Evolutionary conservation across 768 basidiomycete genomes (phyloP).

Genomic region (Megacollybia marginata): DNA sequence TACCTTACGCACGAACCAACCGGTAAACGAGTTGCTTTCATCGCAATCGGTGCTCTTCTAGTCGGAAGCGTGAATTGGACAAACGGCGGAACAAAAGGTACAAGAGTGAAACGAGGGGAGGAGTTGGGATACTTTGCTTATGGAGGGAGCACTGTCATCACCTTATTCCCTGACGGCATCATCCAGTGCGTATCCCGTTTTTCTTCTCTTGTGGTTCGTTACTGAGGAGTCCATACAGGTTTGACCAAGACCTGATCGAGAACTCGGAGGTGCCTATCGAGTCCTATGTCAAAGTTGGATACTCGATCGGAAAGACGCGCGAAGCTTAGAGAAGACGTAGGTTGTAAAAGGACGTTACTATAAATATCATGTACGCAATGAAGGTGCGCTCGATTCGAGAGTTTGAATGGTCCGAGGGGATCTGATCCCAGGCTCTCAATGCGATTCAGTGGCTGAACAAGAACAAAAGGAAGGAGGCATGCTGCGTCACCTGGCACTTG

Average conservation of each 20-base stretch:
- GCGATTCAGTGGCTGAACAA: constrained; percentile 5
- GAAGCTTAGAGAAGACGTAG: neutral
- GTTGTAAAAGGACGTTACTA: too few relatives aligned
- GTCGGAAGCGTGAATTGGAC: constrained; percentile 74
- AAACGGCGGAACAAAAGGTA: constrained; percentile 31
- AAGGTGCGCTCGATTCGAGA: constrained; percentile 19
- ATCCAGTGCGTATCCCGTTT: constrained; percentile 28
- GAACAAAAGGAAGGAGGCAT: constrained; percentile 5
- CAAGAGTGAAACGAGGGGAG: constrained; percentile 51
- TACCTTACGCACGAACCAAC: constrained; percentile 40
- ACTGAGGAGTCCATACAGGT: constrained; percentile 19
- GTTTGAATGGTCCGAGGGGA: constrained; percentile 53
- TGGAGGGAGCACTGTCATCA: constrained; percentile 69
- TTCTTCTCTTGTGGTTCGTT: neutral
- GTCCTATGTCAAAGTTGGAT: constrained; percentile 51
- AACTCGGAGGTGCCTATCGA: constrained; percentile 54
- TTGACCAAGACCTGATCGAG: constrained; percentile 53
- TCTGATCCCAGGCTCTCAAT: constrained; percentile 40
- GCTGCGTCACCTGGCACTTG: too few relatives aligned
- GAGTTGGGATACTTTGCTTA: constrained; percentile 66
- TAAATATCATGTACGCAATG: too few relatives aligned
- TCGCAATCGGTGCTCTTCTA: constrained; percentile 76
- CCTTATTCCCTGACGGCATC: constrained; percentile 47
- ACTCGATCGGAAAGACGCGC: constrained; percentile 24
- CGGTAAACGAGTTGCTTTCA: constrained; percentile 50